Base-by-base conservation (phyloP, 148 eudicot species). In the Persicaria tinctoria region DNA sequence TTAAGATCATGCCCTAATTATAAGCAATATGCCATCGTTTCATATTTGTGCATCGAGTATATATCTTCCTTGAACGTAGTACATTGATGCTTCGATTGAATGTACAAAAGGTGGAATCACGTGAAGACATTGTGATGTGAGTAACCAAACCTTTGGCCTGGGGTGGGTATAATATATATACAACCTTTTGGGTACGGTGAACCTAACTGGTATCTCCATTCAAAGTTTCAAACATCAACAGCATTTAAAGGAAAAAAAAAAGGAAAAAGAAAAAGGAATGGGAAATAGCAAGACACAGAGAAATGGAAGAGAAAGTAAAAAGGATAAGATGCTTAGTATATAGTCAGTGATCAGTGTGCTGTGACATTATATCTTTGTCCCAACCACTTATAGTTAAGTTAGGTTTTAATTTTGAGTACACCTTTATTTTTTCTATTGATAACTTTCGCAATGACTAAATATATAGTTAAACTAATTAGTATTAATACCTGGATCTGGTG, bases 271-370 rank as follows among this genome's bases (percentile, higher is more conserved):
- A 10, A 27, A 23, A 4, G 23, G 45, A 20, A 23, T 3, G 12
- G 8, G 20, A 62, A 20, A 32, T 62, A 12, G 68, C 44, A 62
- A 23, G 68, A 62, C 68, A 62, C 14, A 8, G 38, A 62, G 68
- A 62, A 23, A 62, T 62, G 68, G 68, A 62, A 32, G 68, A 62
- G 44, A 62, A 62, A 62, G 68, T 62, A 23, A 23, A 23, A 62
- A 62, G 27, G 46, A 62, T 62, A 62, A 62, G 68, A 62, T 62
- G 68, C 68, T 44, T 62, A 62, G 68, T 62, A 62, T 62, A 62
- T 32, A 62, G 68, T 62, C 68, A 62, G 68, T 62, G 68, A 10
- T 62, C 68, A 62, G 45, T 18, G 68, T 56, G 23, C 9, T 56
- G 62, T 56, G 62, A n/a, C 62, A 62, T 44, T 44, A 23, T 62